A percentile compares a stretch with the other conserved stretches of the same genome.
phyloP scores from a whole-genome alignment of 495 filamentous ascomycete species.

The Alectoria sarmentosa region DNA sequence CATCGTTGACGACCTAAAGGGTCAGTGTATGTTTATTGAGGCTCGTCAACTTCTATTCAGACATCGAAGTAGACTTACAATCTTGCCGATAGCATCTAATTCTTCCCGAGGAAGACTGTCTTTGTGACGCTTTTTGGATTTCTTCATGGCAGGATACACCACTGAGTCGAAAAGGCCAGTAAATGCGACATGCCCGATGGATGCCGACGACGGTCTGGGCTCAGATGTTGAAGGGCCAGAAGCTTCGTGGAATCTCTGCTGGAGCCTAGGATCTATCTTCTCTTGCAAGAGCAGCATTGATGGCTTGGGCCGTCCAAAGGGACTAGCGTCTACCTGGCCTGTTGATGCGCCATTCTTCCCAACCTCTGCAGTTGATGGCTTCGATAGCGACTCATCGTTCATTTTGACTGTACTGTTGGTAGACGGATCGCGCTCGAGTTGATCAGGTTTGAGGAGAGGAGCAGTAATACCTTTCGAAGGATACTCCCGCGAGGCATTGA shows the following conservation, averaged over 20 bases:
- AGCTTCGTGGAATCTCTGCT: background rate
- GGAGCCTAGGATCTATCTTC: background rate
- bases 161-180: background rate
- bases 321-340: no score
- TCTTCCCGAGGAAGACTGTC: background rate
- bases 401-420: background rate
- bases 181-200: background rate
- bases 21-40: background rate
- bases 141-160: background rate
- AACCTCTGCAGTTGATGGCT: background rate
- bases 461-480: background rate
- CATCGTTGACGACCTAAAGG: background rate
- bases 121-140: slow-evolving; percentile 6
- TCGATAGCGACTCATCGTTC: background rate
- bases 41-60: background rate
- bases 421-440: background rate
- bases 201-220: background rate
- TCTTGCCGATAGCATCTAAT: slow-evolving; percentile 1
- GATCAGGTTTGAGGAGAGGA: background rate
- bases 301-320: no score
- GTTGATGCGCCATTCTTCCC: background rate
- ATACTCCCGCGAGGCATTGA: background rate
- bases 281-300: background rate
- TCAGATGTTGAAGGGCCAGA: background rate
- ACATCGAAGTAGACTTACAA: slow-evolving; percentile 1